phyloP scores from a whole-genome alignment of 148 eudicot genomes.

The Oxyria digyna region DNA sequence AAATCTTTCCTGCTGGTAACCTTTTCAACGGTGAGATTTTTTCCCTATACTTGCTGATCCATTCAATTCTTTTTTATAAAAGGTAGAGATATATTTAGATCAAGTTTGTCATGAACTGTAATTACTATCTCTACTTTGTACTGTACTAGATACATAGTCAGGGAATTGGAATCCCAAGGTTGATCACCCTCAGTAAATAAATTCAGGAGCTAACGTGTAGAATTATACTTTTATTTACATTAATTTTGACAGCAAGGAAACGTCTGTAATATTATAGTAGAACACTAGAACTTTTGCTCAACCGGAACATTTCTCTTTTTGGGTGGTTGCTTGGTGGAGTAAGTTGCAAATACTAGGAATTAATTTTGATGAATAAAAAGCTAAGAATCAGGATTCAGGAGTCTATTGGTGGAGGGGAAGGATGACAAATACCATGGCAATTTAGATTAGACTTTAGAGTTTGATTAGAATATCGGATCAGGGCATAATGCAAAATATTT shows the following conservation, averaged over 20 bases:
- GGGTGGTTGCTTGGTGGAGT: background rate
- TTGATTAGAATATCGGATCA: background rate
- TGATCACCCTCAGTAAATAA: background rate
- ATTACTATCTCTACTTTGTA: background rate
- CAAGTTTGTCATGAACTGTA: background rate
- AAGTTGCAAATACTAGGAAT: background rate
- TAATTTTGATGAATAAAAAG: background rate
- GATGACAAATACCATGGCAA: background rate
- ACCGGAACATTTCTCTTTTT: background rate
- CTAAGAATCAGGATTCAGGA: too few relatives aligned
- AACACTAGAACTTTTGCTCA: background rate
- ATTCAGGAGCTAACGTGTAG: background rate
- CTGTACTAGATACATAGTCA: background rate
- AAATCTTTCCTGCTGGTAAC: conserved; percentile 9
- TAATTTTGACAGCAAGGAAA: background rate
- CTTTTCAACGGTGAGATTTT: conserved; percentile 15
- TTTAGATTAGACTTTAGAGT: background rate
- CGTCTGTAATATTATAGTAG: background rate
- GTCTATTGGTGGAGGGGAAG: background rate
- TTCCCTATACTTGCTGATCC: background rate
- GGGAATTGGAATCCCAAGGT: background rate
- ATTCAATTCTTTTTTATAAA: background rate
- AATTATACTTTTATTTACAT: background rate
- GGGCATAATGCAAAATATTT: background rate
- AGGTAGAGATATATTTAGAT: background rate